Base-by-base conservation (phyloP, 2,329 filamentous ascomycete species). In the Hansfordia pulvinata region DNA sequence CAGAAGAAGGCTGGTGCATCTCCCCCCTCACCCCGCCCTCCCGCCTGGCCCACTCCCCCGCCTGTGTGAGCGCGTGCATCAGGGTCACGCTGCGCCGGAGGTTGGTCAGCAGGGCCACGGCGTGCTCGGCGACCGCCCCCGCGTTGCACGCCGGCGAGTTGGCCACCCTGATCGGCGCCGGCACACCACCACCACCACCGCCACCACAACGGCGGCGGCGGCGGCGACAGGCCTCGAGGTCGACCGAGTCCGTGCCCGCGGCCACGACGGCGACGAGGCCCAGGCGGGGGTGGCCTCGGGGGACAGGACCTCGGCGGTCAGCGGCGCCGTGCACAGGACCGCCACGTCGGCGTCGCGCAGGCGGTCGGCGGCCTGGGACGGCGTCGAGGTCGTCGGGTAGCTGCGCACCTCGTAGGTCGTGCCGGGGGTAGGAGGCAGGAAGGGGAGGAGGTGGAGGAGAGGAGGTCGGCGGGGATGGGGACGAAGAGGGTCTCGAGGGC, bases 121-220 rank as follows among this genome's bases (percentile, higher is more conserved):
- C 62, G 37, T 70, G 69, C 37, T 65, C 57, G 0, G 49, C 45
- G 1, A 58, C 54, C 8, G 44, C 31, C 14, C 43, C 44, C 17
- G 43, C 41, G 28, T 49, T 54, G 30, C 50, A 52, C 9, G 46
- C 41, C 8, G 50, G 52, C 3, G 50, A 44, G 36, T 56, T 56
- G 16, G 42, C 42, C 2, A 57, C 51, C 3, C 35, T 38, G 19
- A 56, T 46, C 2, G n/a, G n/a, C n/a, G n/a, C n/a, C n/a, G n/a
- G n/a, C n/a, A n/a, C n/a, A n/a, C n/a, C n/a, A n/a, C n/a, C n/a
- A n/a, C n/a, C n/a, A n/a, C n/a, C n/a, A n/a, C n/a, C n/a, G n/a
- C n/a, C n/a, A n/a, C n/a, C n/a, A n/a, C n/a, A n/a, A n/a, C n/a
- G n/a, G n/a, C n/a, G n/a, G n/a, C 47, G 46, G 3, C 43, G 34